Percentiles rank a stretch among this genome's conserved stretches.
Conservation (phyloP, 768 basidiomycete species). For the Leccinum imitatum region DNA sequence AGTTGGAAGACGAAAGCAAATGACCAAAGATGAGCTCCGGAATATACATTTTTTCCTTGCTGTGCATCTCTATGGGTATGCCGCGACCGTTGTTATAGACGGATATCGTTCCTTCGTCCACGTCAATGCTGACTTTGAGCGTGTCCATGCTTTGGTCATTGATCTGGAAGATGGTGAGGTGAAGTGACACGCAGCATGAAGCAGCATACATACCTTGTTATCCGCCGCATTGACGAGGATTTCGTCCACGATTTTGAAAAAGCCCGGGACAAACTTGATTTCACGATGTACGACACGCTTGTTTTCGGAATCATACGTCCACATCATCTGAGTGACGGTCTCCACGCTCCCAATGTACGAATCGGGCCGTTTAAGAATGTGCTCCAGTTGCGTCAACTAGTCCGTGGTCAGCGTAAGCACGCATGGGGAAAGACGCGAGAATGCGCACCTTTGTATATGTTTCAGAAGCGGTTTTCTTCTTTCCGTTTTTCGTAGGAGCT, state of each 20-base stretch:
- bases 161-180: slow-evolving; percentile 50
- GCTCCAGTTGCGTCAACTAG: slow-evolving; percentile 92
- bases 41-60: slow-evolving; percentile 90
- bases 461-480: slow-evolving; percentile 89
- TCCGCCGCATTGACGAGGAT: slow-evolving; percentile 99
- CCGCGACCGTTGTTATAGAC: slow-evolving; percentile 95
- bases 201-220: slow-evolving; percentile 75
- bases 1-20: slow-evolving; percentile 92
- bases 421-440: neutral
- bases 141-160: slow-evolving; percentile 91
- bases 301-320: slow-evolving; percentile 85
- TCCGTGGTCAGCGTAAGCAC: neutral
- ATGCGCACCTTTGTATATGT: slow-evolving; percentile 79
- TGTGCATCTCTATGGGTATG: slow-evolving; percentile 96
- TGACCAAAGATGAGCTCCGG: slow-evolving; percentile 98
- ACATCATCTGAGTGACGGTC: slow-evolving; percentile 81
- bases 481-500: slow-evolving; percentile 37
- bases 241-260: slow-evolving; percentile 99
- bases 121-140: slow-evolving; percentile 84
- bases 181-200: neutral
- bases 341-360: slow-evolving; percentile 98
- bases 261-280: slow-evolving; percentile 92
- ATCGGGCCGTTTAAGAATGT: slow-evolving; percentile 89
- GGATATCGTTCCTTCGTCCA: slow-evolving; percentile 81
- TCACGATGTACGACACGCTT: slow-evolving; percentile 84